Evolutionary conservation across 495 filamentous ascomycete genomes (phyloP).

Genomic region (Aspergillus panamensis): DNA sequence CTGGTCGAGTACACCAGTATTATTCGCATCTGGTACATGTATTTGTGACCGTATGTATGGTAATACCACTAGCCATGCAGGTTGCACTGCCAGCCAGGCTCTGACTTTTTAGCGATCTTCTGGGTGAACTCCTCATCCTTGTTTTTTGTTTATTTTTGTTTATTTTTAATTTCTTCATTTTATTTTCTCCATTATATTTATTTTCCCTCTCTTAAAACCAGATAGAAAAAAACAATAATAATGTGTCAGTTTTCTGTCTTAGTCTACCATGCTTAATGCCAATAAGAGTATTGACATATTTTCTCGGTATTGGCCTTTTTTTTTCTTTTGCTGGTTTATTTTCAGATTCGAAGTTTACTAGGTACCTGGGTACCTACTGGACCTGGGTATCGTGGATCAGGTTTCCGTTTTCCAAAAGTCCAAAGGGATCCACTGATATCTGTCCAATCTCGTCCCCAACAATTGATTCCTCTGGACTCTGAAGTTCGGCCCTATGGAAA

Average conservation of each 20-base stretch:
- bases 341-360: background rate
- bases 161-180: background rate
- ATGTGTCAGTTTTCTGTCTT: background rate
- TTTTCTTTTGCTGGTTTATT: background rate
- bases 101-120: slow-evolving; percentile 14
- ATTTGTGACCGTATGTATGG: slow-evolving; percentile 3
- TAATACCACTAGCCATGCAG: slow-evolving; percentile 13
- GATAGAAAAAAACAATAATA: background rate
- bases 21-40: slow-evolving; percentile 15
- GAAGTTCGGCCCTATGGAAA: background rate
- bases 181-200: too few relatives aligned
- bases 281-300: too few relatives aligned
- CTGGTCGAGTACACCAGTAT: slow-evolving; percentile 12
- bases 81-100: slow-evolving; percentile 17
- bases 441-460: background rate
- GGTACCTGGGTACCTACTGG: background rate
- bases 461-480: background rate
- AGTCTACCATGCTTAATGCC: too few relatives aligned
- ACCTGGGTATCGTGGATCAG: too few relatives aligned
- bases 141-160: background rate
- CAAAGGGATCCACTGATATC: slow-evolving; percentile 1
- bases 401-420: background rate
- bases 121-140: background rate
- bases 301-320: too few relatives aligned
- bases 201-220: background rate